These are phyloP conservation scores for Umbelopsis vinacea DNA, from an alignment of 192 early-diverging fungal genomes.

Conservation along the genomic window DNA sequence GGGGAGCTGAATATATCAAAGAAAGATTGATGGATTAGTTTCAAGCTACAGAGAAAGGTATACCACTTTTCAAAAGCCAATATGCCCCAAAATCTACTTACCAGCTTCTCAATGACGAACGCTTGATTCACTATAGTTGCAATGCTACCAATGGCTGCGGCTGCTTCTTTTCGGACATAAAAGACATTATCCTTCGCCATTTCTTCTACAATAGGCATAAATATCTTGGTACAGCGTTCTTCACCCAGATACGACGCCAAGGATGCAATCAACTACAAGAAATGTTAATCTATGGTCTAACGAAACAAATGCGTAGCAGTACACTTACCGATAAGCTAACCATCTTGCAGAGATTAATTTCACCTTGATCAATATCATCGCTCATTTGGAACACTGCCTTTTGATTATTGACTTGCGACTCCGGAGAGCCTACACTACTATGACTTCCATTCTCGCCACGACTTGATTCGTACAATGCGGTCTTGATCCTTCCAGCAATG, in stretches of 20 bases:
- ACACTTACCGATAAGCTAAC: slow-evolving; percentile 40
- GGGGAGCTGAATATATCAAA: slow-evolving; percentile 41
- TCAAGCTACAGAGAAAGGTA: too few relatives aligned
- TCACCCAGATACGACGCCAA: slow-evolving; percentile 52
- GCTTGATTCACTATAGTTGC: slow-evolving; percentile 37
- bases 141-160: slow-evolving; percentile 47
- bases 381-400: slow-evolving; percentile 15
- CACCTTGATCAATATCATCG: slow-evolving; percentile 37
- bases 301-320: too few relatives aligned
- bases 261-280: slow-evolving; percentile 51
- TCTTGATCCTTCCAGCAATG: slow-evolving; percentile 19
- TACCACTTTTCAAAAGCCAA: too few relatives aligned
- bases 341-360: slow-evolving; percentile 45
- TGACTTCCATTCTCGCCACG: background rate
- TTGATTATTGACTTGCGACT: background rate
- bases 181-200: slow-evolving; percentile 52
- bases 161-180: slow-evolving; percentile 62
- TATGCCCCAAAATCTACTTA: too few relatives aligned
- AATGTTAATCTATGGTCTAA: background rate
- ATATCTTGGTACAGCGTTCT: slow-evolving; percentile 45
- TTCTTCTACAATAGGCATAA: slow-evolving; percentile 55
- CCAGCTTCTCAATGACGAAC: slow-evolving; percentile 40
- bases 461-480: background rate
- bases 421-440: background rate
- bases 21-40: background rate